Evolutionary conservation across 345 rosid genomes (phyloP).

Genomic region (Rhodamnia argentea): DNA sequence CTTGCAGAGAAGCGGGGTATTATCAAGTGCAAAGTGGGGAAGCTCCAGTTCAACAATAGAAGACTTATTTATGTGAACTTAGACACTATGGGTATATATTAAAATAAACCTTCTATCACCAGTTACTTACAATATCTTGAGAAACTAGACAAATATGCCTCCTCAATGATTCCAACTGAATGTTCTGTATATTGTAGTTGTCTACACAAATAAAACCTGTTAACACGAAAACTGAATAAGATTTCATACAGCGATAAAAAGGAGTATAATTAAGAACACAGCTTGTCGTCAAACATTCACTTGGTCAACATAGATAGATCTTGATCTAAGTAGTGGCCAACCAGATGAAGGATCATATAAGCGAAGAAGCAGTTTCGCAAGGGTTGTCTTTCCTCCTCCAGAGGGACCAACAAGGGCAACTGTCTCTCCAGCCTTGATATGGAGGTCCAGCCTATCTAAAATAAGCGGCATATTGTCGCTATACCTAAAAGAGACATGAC

Average conservation of each 20-base stretch:
- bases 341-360: slow-evolving; percentile 80
- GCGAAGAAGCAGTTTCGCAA: slow-evolving; percentile 84
- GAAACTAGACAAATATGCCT: slow-evolving; percentile 85
- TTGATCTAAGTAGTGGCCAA: slow-evolving; percentile 5
- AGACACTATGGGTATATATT: neutral
- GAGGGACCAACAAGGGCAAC: slow-evolving; percentile 89
- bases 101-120: neutral
- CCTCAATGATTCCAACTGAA: slow-evolving; percentile 66
- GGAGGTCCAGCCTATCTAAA: slow-evolving; percentile 63
- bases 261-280: neutral
- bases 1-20: neutral
- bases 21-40: neutral
- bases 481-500: slow-evolving; percentile 60
- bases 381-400: slow-evolving; percentile 98
- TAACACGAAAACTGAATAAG: slow-evolving; percentile 1
- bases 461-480: slow-evolving; percentile 41
- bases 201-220: slow-evolving; percentile 66
- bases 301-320: neutral
- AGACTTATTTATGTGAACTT: neutral
- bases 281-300: neutral
- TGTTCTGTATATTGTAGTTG: slow-evolving; percentile 43
- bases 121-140: slow-evolving; percentile 70
- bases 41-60: neutral
- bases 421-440: slow-evolving; percentile 87
- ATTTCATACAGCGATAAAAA: neutral